These are phyloP conservation scores for Kentomonas sorsogonicus DNA, from an alignment of 208 protist species.

Conservation along the genomic window DNA sequence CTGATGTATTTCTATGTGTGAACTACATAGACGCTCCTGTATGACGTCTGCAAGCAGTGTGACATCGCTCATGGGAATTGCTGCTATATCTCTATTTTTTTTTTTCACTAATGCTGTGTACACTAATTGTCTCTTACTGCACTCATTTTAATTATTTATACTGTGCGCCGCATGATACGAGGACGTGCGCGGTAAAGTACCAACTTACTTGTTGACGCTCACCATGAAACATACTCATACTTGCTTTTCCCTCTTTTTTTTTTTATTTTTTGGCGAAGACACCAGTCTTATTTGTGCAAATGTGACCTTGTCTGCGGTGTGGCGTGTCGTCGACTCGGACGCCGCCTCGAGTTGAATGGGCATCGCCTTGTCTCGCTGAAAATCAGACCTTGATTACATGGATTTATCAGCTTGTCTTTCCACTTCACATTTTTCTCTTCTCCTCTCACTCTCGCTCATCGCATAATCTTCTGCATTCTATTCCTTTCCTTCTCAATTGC, in stretches of 20 bases:
- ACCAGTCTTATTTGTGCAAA: neutral
- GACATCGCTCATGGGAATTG: too few relatives aligned
- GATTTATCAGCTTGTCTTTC: too few relatives aligned
- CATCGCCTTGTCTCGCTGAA: too few relatives aligned
- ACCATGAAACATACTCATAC: neutral
- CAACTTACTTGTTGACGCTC: neutral
- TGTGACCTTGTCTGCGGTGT: neutral
- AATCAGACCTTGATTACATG: too few relatives aligned
- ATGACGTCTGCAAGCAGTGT: neutral
- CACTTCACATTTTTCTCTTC: too few relatives aligned
- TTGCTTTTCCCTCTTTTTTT: neutral
- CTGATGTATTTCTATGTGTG: constrained; percentile 3
- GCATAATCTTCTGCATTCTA: too few relatives aligned
- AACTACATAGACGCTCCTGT: neutral
- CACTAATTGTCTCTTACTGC: neutral
- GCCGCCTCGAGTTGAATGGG: too few relatives aligned
- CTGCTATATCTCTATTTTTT: constrained; percentile 6
- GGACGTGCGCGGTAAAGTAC: neutral
- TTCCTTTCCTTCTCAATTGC: too few relatives aligned
- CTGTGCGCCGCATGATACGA: neutral
- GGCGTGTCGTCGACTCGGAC: neutral
- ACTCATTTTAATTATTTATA: neutral
- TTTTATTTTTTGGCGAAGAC: neutral
- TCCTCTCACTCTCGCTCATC: too few relatives aligned
- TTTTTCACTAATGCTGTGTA: constrained; percentile 1